Evolutionary conservation across 148 eudicot species (phyloP).

Genomic region (Euryodendron excelsum): DNA sequence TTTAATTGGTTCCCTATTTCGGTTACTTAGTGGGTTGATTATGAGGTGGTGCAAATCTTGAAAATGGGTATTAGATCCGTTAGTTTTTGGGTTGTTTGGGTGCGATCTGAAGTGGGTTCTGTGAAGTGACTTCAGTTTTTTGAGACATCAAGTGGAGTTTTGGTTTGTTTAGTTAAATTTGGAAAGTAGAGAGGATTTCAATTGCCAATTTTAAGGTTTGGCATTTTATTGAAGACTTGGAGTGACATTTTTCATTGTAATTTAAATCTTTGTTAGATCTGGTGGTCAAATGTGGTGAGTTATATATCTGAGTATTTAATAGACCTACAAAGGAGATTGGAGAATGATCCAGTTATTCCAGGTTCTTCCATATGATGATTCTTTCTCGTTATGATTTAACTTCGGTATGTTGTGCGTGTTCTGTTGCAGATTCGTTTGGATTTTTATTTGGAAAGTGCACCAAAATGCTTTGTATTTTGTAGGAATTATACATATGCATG

Average conservation of each 20-base stretch:
- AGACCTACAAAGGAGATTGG: background rate
- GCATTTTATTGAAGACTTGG: background rate
- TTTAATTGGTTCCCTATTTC: background rate
- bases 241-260: background rate
- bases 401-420: background rate
- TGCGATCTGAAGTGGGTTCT: conserved; percentile 1
- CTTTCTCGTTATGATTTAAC: background rate
- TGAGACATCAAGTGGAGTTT: background rate
- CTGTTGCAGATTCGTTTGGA: background rate
- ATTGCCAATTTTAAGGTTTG: background rate
- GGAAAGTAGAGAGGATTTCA: background rate
- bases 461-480: background rate
- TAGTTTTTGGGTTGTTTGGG: background rate
- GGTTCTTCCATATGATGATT: background rate
- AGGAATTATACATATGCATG: background rate
- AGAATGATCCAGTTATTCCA: background rate
- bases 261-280: background rate
- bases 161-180: background rate
- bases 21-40: background rate
- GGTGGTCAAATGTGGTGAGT: background rate
- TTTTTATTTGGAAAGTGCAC: background rate
- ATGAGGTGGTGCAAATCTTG: background rate
- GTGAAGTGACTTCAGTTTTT: background rate
- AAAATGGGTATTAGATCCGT: background rate
- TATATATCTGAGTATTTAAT: background rate